These are phyloP conservation scores for Pythium vanterpoolii DNA, from an alignment of 352 stramenopile genomes.

Conservation along the genomic window DNA sequence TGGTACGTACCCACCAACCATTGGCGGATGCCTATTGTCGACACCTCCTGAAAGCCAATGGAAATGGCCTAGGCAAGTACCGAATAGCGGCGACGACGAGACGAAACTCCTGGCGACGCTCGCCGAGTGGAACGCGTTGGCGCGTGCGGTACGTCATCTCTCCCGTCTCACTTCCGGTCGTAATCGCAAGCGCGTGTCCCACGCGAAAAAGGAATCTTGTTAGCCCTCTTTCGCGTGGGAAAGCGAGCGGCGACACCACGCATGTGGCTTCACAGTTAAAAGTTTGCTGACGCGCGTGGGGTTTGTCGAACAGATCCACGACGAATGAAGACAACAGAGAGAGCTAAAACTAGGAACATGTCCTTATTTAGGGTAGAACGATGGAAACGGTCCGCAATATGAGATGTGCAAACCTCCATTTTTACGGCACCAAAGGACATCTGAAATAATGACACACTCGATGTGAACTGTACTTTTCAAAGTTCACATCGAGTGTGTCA, in stretches of 20 bases:
- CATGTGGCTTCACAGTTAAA: not conserved
- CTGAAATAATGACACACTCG: conserved; percentile 2
- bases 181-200: conserved; percentile 17
- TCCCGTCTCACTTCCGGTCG: not conserved
- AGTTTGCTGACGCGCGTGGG: not conserved
- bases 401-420: conserved; percentile 8
- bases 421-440: too few relatives aligned
- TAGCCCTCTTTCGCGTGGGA: not conserved
- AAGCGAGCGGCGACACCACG: not conserved
- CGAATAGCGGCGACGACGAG: conserved; percentile 49
- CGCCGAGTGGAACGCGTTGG: conserved; percentile 50
- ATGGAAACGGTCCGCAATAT: conserved; percentile 19
- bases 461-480: not conserved
- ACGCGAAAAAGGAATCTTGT: conserved; percentile 5
- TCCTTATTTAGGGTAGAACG: conserved; percentile 14
- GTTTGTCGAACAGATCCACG: conserved; percentile 20
- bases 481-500: conserved; percentile 10
- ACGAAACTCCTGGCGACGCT: conserved; percentile 46
- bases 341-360: conserved; percentile 2
- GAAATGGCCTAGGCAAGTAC: conserved; percentile 40
- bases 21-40: conserved; percentile 14
- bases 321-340: conserved; percentile 1
- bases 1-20: conserved; percentile 35
- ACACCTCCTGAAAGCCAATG: conserved; percentile 3
- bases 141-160: conserved; percentile 39